A percentile compares a stretch with the other conserved stretches of the same genome.
Evolutionary conservation across 2,329 filamentous ascomycete genomes (phyloP).

Genomic region (Beauveria medogensis): DNA sequence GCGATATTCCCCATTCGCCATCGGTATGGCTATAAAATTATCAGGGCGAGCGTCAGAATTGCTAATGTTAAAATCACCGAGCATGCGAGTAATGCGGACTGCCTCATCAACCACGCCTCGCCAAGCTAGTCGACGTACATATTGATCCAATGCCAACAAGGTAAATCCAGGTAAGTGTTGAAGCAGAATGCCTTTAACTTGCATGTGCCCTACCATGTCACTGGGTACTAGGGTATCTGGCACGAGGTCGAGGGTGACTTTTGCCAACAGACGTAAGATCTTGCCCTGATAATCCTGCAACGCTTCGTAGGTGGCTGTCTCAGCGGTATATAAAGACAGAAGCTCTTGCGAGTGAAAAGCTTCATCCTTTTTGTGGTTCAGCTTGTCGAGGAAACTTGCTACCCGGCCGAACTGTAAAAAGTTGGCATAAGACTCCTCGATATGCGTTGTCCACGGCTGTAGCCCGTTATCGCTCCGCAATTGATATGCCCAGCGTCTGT

Average conservation of each 20-base stretch:
- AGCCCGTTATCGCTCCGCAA: neutral
- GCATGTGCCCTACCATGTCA: constrained; percentile 4
- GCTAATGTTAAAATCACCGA: constrained; percentile 18
- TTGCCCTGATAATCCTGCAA: constrained; percentile 15
- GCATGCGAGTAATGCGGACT: constrained; percentile 12
- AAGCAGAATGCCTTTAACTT: constrained; percentile 15
- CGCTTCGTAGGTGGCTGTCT: constrained; percentile 15
- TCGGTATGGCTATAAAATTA: constrained; percentile 17
- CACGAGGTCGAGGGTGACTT: constrained; percentile 9
- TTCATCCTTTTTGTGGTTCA: constrained; percentile 9
- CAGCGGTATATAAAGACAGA: constrained; percentile 9
- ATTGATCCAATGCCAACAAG: constrained; percentile 5
- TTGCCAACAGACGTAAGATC: constrained; percentile 13
- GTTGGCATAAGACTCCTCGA: neutral
- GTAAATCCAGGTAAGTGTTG: constrained; percentile 16
- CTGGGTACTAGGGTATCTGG: neutral
- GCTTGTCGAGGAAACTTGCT: neutral
- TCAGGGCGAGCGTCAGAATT: constrained; percentile 18
- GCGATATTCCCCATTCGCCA: neutral
- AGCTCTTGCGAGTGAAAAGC: constrained; percentile 12
- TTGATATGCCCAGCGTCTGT: neutral
- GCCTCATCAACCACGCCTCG: constrained; percentile 18
- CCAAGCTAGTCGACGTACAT: constrained; percentile 11
- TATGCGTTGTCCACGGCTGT: neutral
- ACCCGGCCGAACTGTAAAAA: neutral